Evolutionary conservation across 441 rosid species (phyloP).

Genomic region (Pelargonium australe): DNA sequence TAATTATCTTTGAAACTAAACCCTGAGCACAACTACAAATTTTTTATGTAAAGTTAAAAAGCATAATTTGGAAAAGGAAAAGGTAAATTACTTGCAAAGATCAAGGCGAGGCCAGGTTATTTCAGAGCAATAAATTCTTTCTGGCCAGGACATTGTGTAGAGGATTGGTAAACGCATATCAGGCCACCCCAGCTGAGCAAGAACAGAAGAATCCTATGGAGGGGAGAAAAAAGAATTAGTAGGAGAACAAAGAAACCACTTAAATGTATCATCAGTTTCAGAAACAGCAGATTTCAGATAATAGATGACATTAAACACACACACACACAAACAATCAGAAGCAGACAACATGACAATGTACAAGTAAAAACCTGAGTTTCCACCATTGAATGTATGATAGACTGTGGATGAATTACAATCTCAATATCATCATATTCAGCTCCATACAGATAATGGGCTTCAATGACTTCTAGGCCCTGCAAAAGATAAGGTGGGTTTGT

Average conservation of each 20-base stretch:
- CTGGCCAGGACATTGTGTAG: constrained; percentile 96
- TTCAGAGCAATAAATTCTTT: constrained; percentile 85
- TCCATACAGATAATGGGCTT: constrained; percentile 91
- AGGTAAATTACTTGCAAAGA: constrained; percentile 94
- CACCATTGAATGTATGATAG: constrained; percentile 85
- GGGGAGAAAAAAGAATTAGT: constrained; percentile 4
- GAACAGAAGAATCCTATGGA: constrained; percentile 78
- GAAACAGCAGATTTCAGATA: too few species aligned
- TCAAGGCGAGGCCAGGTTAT: constrained; percentile 91
- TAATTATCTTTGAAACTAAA: too few species aligned
- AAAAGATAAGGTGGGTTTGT: constrained; percentile 13
- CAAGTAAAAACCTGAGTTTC: constrained; percentile 68
- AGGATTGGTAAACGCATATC: constrained; percentile 91
- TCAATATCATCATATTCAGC: constrained; percentile 84
- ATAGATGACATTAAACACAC: too few species aligned
- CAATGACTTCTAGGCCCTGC: constrained; percentile 93
- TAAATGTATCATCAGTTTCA: too few species aligned
- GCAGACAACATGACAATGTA: not conserved
- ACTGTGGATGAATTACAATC: constrained; percentile 87
- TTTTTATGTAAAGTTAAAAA: not conserved
- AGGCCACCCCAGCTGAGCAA: constrained; percentile 94
- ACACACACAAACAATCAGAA: not conserved
- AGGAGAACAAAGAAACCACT: not conserved
- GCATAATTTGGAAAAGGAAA: not conserved
- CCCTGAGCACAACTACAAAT: not conserved